Evolutionary conservation across 2,329 filamentous ascomycete species (phyloP).

Genomic region (Arthrobotrys musiformis): DNA sequence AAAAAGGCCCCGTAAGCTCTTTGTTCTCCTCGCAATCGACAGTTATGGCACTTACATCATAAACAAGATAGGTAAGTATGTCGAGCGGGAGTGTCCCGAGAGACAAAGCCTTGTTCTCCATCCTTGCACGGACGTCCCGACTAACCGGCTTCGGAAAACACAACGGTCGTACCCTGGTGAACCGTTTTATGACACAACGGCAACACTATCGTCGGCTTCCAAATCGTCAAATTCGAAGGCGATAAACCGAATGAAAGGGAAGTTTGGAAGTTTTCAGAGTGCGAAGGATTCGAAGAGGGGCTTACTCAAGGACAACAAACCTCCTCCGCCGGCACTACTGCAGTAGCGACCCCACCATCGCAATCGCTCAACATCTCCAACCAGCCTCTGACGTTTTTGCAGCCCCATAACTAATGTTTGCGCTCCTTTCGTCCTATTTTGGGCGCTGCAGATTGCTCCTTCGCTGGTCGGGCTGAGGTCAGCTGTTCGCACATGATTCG

Average conservation of each 20-base stretch:
- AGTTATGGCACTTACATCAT: conserved; percentile 14
- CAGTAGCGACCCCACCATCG: background rate
- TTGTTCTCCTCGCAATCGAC: background rate
- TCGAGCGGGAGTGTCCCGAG: conserved; percentile 32
- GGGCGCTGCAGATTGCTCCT: background rate
- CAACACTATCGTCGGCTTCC: background rate
- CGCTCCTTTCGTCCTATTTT: background rate
- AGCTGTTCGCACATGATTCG: conserved; percentile 8
- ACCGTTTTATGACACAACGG: background rate
- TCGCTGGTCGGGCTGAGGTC: conserved; percentile 3
- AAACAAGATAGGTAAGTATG: conserved; percentile 25
- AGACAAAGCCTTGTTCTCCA: background rate
- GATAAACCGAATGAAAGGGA: background rate
- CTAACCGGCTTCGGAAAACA: background rate
- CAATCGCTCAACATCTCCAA: background rate
- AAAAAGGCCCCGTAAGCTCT: background rate
- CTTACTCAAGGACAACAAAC: background rate
- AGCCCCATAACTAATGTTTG: background rate
- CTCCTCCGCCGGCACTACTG: background rate
- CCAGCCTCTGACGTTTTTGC: background rate
- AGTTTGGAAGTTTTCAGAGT: background rate
- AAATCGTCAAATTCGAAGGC: background rate
- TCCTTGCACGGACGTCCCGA: background rate
- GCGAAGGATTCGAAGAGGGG: background rate
- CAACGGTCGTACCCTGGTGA: background rate